Base-by-base conservation (phyloP, 2,329 filamentous ascomycete genomes). In the Nothophaeocryptopus gaeumannii region DNA sequence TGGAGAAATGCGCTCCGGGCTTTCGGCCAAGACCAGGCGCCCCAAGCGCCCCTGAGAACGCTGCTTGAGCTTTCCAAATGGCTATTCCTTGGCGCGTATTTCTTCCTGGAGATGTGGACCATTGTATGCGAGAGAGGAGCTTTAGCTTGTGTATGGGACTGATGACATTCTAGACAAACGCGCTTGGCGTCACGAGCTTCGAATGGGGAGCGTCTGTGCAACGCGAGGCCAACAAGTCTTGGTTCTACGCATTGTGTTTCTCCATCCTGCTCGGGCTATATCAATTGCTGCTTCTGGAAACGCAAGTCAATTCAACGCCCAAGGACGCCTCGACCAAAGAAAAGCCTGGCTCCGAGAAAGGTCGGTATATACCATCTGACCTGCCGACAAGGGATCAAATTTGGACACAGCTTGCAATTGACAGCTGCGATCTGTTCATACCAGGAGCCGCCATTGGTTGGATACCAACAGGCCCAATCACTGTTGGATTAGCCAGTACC, bases 151-250 rank as follows among this genome's bases (percentile, higher is more conserved):
- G 4, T 4, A 15, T 5, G 5, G 50, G 16, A 26, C 13, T 37
- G 10, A 32, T 20, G 3, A 8, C 34, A 14, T n/a, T 38, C 9
- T 14, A 54, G 55, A 59, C 45, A 20, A 70, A 78, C 39, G 66
- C 80, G 10, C 83, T 84, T 70, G 77, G 76, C 0, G 59, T 76
- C 1, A 75, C 74, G 33, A 63, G 60, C 1, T 69, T 69, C 1
- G 39, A 64, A 0, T 77, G 72, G 66, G 76, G 76, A 12, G 58
- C 60, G n/a, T 59, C 55, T 20, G 60, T 86, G 3, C 73, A 80
- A 39, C 53, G 77, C 15, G 83, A 89, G 68, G 80, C 79, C 0
- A 81, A 86, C 68, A 78, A 81, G 45, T 83, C 86, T 67, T 90
- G 86, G 86, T 79, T 88, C 55, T 79, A 83, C 34, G 78, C 78